A percentile compares a stretch with the other conserved stretches of the same genome.
These are phyloP conservation scores for Colletotrichum somersetense DNA, from an alignment of 2,329 filamentous ascomycete genomes.

Conservation along the genomic window DNA sequence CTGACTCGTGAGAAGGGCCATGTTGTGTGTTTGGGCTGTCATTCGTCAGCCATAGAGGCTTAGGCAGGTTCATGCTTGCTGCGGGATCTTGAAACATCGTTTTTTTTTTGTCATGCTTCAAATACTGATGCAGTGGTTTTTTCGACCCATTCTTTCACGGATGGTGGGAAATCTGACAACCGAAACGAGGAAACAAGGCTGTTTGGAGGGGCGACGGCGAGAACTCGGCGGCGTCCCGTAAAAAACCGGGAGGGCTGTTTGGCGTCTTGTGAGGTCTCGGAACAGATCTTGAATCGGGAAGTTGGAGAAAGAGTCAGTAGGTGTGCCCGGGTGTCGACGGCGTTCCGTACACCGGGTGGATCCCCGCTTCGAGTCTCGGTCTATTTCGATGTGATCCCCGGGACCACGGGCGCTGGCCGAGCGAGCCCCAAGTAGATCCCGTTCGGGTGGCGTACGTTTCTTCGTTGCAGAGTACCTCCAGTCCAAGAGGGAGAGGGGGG, in stretches of 20 bases:
- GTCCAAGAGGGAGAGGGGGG: too few relatives aligned
- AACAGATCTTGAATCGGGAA: constrained; percentile 4
- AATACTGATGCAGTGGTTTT: constrained; percentile 9
- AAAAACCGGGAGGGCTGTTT: constrained; percentile 3
- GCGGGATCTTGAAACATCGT: constrained; percentile 33
- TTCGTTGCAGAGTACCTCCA: not conserved
- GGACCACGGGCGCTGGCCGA: not conserved
- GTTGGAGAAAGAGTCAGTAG: not conserved
- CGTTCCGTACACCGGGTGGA: constrained; percentile 15
- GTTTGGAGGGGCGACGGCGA: not conserved
- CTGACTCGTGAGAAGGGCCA: constrained; percentile 25
- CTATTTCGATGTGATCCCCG: too few relatives aligned
- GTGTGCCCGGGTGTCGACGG: constrained; percentile 10
- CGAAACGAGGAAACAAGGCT: not conserved
- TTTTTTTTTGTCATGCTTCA: constrained; percentile 15
- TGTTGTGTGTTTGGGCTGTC: constrained; percentile 11
- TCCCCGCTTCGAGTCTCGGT: not conserved
- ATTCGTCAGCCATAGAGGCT: constrained; percentile 6
- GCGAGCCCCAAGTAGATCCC: not conserved
- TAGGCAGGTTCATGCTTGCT: constrained; percentile 25
- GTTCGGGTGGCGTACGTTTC: not conserved
- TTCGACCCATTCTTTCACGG: constrained; percentile 1
- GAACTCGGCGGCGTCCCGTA: constrained; percentile 13
- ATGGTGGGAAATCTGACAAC: constrained; percentile 1
- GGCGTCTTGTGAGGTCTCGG: not conserved